phyloP scores from a whole-genome alignment of 257 asterid species.

The Solanum chmielewskii region DNA sequence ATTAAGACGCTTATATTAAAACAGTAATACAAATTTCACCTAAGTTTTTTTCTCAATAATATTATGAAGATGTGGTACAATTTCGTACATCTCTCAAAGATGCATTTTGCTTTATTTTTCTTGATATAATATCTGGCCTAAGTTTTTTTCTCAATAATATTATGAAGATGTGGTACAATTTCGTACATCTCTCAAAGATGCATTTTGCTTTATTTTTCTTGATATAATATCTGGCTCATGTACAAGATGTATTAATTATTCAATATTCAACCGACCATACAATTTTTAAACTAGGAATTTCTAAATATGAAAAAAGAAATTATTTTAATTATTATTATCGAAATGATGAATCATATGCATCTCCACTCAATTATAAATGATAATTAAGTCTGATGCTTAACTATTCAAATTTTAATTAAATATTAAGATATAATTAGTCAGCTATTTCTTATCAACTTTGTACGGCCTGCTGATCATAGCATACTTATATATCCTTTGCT shows the following conservation, averaged over 20 bases:
- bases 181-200: neutral
- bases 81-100: neutral
- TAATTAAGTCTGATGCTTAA: neutral
- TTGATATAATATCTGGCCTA: neutral
- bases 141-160: neutral
- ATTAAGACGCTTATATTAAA: neutral
- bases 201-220: neutral
- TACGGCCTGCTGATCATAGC: neutral
- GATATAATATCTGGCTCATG: neutral
- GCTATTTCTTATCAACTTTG: neutral
- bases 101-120: neutral
- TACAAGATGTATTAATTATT: neutral
- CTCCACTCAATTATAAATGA: neutral
- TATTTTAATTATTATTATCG: neutral
- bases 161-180: neutral
- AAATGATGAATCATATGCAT: neutral
- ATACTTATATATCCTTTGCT: neutral
- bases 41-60: neutral
- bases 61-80: neutral
- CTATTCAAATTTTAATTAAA: neutral
- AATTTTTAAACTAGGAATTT: neutral
- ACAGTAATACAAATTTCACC: too few species aligned
- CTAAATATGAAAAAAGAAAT: neutral
- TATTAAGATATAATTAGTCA: neutral
- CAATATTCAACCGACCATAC: neutral